These are phyloP conservation scores for Cercophora scortea DNA, from an alignment of 495 filamentous ascomycete species.

Conservation along the genomic window DNA sequence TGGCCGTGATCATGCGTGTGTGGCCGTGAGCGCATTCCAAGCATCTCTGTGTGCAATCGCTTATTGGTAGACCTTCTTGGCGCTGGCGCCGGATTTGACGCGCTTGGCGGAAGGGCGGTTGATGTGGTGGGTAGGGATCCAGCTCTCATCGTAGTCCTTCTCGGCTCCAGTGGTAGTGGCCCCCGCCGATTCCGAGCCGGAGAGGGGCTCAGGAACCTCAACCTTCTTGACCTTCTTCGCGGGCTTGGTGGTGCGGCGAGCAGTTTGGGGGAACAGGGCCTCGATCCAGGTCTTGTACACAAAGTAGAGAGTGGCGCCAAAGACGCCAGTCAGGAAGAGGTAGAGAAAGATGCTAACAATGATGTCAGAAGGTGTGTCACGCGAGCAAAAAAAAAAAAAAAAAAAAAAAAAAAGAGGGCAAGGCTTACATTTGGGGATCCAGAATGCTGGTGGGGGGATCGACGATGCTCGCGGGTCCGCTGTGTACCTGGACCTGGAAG, in stretches of 20 bases:
- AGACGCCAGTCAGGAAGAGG: slow-evolving; percentile 73
- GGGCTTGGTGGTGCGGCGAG: slow-evolving; percentile 57
- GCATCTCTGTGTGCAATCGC: too few species aligned
- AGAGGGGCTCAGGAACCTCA: slow-evolving; percentile 46
- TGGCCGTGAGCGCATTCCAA: too few species aligned
- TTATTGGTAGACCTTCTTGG: slow-evolving; percentile 28
- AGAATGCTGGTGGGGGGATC: slow-evolving; percentile 90
- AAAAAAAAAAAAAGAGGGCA: slow-evolving; percentile 1
- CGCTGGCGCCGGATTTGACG: slow-evolving; percentile 62
- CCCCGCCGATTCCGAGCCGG: slow-evolving; percentile 64
- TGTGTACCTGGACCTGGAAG: slow-evolving; percentile 74
- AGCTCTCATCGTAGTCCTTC: slow-evolving; percentile 86
- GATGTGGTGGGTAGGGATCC: slow-evolving; percentile 90
- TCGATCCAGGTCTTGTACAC: slow-evolving; percentile 98
- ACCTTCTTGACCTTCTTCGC: slow-evolving; percentile 54
- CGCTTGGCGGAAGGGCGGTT: slow-evolving; percentile 76
- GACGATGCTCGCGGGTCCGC: slow-evolving; percentile 81
- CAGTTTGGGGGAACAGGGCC: slow-evolving; percentile 90
- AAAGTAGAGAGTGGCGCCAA: slow-evolving; percentile 79
- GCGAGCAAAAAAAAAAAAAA: neutral
- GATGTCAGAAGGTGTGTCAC: neutral
- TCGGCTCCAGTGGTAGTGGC: slow-evolving; percentile 53
- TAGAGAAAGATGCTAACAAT: slow-evolving; percentile 83
- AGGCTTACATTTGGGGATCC: slow-evolving; percentile 89
- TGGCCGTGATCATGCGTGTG: too few species aligned